Base-by-base conservation (phyloP, 1,284 basidiomycete genomes). In the Schizophyllum commune region DNA sequence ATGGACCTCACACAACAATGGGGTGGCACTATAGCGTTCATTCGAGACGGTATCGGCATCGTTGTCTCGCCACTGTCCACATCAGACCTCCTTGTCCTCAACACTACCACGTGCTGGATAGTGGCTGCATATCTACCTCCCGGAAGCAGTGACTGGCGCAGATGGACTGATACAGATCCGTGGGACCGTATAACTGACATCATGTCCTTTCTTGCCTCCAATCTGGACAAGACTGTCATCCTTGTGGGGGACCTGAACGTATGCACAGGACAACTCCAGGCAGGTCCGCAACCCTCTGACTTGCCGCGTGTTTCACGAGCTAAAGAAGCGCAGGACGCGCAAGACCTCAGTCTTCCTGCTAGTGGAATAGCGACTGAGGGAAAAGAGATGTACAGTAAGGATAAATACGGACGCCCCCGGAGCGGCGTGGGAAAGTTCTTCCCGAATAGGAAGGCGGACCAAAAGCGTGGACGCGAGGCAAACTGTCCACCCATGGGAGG, bases 141-240 rank as follows among this genome's bases (percentile, higher is more conserved):
- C 0, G 21, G 32, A 19, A 17, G 53, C 5, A 58, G 54, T 15
- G 22, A 27, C 5, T 62, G 54, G 59, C 39, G 39, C 8, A 57
- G 55, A 13, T 63, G 62, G 62, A 63, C 62, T 4, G 58, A 62
- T 33, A 58, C 56, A 1, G 55, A 59, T 32, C 61, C 61, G 1
- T 20, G 51, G 17, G 39, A 57, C 4, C 13, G 56, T 39, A 53
- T 63, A 6, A 58, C 59, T 58, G 62, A 63, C 32, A 56, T 57
- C 0, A n/a, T 56, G 1, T 39, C 62, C 0, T 4, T 60, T 0
- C 58, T 55, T 9, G 19, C 32, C 4, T 39, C 21, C 27, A 57
- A 11, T 7, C n/a, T 39, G 1, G 52, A 54, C 22, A 62, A 60
- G 22, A 58, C 52, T 22, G n/a, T 62, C 9, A 19, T 52, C 6